Evolutionary conservation across 192 early-diverging fungal species (phyloP).

Genomic region (Coemansia sp.): DNA sequence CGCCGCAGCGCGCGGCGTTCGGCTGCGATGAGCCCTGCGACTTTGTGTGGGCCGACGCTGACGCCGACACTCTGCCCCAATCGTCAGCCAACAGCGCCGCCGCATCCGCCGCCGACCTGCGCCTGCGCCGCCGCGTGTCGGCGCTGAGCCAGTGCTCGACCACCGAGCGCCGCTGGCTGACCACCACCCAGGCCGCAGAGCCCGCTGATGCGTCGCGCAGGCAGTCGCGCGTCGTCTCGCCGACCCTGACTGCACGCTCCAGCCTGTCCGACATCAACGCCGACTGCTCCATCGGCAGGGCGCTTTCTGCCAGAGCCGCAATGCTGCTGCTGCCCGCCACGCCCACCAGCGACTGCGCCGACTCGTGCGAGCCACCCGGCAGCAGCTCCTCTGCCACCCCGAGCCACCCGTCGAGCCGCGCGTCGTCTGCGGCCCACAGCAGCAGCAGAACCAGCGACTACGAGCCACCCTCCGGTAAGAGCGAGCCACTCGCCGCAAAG

Average conservation of each 20-base stretch:
- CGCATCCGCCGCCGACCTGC: no score
- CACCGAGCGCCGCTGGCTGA: constrained; percentile 52
- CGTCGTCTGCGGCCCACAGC: no score
- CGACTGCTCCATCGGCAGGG: constrained; percentile 15
- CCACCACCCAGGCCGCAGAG: constrained; percentile 22
- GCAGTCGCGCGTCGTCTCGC: constrained; percentile 36
- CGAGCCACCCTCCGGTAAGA: no score
- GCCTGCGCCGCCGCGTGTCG: constrained; percentile 40
- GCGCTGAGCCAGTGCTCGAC: constrained; percentile 56
- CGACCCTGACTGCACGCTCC: constrained; percentile 37
- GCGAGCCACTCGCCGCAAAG: no score
- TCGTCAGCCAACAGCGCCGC: no score
- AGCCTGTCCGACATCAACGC: constrained; percentile 43
- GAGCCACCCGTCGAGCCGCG: no score
- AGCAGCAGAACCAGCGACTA: no score
- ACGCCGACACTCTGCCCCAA: no score
- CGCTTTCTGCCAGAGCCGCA: background rate
- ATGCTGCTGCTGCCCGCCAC: constrained; percentile 13
- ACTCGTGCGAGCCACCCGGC: no score
- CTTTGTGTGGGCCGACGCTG: constrained; percentile 19
- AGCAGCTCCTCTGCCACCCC: no score
- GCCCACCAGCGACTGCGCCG: background rate
- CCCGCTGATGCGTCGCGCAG: constrained; percentile 23
- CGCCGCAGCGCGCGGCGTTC: constrained; percentile 27
- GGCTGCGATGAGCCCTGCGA: constrained; percentile 8